Evolutionary conservation across 768 basidiomycete genomes (phyloP), one percentile per base, ranked within the genome.

Genomic region (Lactifluus piperatus): DNA sequence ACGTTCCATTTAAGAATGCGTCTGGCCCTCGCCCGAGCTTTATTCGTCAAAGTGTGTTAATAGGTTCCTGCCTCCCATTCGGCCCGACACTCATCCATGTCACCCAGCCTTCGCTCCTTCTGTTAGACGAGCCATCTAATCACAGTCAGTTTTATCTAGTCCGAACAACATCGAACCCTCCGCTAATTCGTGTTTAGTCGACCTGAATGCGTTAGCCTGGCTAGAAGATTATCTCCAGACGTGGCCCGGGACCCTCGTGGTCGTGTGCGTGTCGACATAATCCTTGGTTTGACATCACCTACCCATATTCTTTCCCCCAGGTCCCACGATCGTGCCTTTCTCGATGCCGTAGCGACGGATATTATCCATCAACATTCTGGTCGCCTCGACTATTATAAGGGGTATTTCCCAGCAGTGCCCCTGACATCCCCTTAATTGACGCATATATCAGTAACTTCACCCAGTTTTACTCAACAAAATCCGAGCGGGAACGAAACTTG

Each of bases 381-480:
- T 54, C 81, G 97, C 47, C 78, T 98, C 20, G 94, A 98, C 70
- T 98, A 98, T 75, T 98, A 94, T 77, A 97, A 97, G 76, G 97
- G 95, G 84, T 88, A 67, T 27, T 75, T 64, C 6, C 11, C 26
- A 29, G n/a, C n/a, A 24, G 18, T 20, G 13, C 27, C 16, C 24
- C 4, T 34, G 26, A 8, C 16, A 27, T 47, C 3, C 53, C 29
- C 39, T 51, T 62, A 29, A 54, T 58, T 16, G 10, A 61, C 55
- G 44, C 22, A 11, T 29, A 34, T 36, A 5, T n/a, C 64, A 91
- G 89, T 58, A 98, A 98, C 75, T 99, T 98, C 73, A 85, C 90
- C 1, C 94, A 98, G 71, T 98, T 99, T 79, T 98, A 99, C 70
- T 94, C 95, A 1, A 98, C 95, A 22, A 97, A 98, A 74, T 90